Conservation (phyloP, 768 basidiomycete species). For the Holtermanniella nyarrowii region DNA sequence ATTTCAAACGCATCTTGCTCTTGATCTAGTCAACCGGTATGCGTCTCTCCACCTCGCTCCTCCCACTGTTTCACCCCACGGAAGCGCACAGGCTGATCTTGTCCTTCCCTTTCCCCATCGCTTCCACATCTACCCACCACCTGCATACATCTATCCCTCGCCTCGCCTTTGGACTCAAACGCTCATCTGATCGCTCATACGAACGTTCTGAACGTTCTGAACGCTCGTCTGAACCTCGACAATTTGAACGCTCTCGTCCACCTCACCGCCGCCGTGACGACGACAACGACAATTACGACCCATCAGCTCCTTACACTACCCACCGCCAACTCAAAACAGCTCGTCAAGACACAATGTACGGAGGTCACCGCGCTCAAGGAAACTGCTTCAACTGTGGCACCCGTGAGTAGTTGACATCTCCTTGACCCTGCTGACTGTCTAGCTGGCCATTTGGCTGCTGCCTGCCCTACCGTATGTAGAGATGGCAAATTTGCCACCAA, state of each 20-base stretch:
- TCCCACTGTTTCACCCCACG: background rate
- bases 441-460: constrained; percentile 39
- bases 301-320: background rate
- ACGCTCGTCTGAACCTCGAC: background rate
- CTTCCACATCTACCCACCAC: no score
- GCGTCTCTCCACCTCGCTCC: background rate
- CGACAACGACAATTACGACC: background rate
- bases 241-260: background rate
- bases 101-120: background rate
- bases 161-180: background rate
- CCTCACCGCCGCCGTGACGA: no score
- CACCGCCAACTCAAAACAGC: background rate
- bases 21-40: background rate
- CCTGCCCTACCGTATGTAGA: constrained; percentile 23
- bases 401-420: constrained; percentile 22
- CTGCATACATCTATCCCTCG: background rate
- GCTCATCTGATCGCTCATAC: background rate
- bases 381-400: constrained; percentile 37
- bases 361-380: constrained; percentile 15
- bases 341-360: constrained; percentile 18
- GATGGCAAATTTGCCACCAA: background rate
- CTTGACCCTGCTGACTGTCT: constrained; percentile 3
- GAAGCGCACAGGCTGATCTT: background rate
- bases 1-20: no score
- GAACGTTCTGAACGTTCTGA: background rate